Evolutionary conservation across 1,284 basidiomycete species (phyloP), one percentile per base, ranked within the genome.

Genomic region (Waitea zeae): DNA sequence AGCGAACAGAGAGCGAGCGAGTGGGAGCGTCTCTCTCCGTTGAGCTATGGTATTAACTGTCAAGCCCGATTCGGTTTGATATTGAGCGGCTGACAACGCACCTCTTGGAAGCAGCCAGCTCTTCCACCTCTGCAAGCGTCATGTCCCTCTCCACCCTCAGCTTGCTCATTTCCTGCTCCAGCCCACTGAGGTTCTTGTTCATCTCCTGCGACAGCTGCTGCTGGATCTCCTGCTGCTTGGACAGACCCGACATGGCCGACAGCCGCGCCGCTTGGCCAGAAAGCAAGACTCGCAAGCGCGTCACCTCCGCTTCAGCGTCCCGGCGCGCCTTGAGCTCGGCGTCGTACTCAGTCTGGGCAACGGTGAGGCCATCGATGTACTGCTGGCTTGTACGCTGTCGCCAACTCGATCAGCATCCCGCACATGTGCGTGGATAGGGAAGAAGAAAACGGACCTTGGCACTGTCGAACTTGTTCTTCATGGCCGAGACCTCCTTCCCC

Each of bases 281-380:
- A 12, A 97, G 62, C 39, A 92, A 67, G 18, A 87, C 71, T 30
- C 87, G 67, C 24, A 98, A 59, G 33, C 82, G 69, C 12, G 77
- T 80, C 42, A 96, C 83, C 57, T 95, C 89, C 0, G 82, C 76
- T 57, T 97, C 90, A 2, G 87, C 84, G 42, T 95, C 90, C 15
- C 81, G 72, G 14, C 92, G 70, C 19, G 79, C 74, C 36, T 82
- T 75, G 31, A 89, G 65, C 54, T 97, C 92, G 38, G 72, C 73
- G 51, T 95, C 89, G 49, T 92, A 96, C 52, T 97, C 92, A 35
- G 82, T 78, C 43, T 89, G 83, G 2, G 93, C 92, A 28, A 90
- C 83, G 1, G 78, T 80, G 37, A 97, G 62, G 12, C 93, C 92
- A 42, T 92, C 83, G 38, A 90, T 83, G 44, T 87, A 90, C 46